These are phyloP conservation scores for Aspergillus nanangensis DNA, from an alignment of 495 filamentous ascomycete genomes.

Conservation along the genomic window DNA sequence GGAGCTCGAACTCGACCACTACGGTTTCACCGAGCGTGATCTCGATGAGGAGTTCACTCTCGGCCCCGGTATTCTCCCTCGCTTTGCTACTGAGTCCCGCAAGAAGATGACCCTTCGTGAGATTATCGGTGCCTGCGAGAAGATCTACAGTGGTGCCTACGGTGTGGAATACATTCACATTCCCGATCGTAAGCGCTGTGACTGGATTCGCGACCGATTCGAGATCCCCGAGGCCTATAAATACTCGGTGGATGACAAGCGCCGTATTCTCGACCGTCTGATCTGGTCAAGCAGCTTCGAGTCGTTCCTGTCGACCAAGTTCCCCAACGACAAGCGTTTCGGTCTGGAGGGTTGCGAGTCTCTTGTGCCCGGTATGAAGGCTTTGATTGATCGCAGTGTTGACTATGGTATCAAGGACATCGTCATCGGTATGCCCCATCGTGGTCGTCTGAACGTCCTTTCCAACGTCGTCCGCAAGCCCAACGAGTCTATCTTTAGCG, in stretches of 20 bases:
- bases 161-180: constrained; percentile 99
- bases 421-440: constrained; percentile 98
- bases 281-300: constrained; percentile 99
- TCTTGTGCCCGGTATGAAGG: constrained; percentile 98
- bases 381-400: constrained; percentile 93
- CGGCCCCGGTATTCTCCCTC: constrained; percentile 91
- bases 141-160: constrained; percentile 93
- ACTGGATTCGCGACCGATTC: constrained; percentile 92
- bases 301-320: constrained; percentile 89
- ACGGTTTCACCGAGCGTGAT: constrained; percentile 92
- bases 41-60: constrained; percentile 87
- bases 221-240: constrained; percentile 93
- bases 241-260: constrained; percentile 96
- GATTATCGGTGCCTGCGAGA: constrained; percentile 89
- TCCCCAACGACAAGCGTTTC: constrained; percentile 99
- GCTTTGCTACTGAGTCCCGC: constrained; percentile 80
- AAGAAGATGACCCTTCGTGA: constrained; percentile 96
- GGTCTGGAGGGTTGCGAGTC: constrained; percentile 96
- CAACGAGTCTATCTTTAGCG: constrained; percentile 98
- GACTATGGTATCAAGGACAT: constrained; percentile 99
- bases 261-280: constrained; percentile 90
- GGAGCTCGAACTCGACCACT: constrained; percentile 88
- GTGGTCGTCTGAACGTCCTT: constrained; percentile 95
- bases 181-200: constrained; percentile 93
- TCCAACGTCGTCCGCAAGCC: constrained; percentile 98